Conservation (phyloP, 2,329 filamentous ascomycete genomes). For the Phaeomoniella chlamydospora region DNA sequence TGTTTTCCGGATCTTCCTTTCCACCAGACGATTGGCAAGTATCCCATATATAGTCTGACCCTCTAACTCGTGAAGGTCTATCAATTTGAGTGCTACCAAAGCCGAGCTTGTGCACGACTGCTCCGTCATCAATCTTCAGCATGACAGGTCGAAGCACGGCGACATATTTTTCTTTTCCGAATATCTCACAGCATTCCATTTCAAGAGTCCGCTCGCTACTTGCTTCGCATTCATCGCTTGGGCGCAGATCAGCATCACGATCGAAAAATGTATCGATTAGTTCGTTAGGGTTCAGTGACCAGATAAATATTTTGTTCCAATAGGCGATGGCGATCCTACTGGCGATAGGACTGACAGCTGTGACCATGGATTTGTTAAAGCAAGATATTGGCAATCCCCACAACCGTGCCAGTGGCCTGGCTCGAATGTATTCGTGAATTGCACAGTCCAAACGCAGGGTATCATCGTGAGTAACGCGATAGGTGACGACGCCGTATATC, state of each 20-base stretch:
- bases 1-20: background rate
- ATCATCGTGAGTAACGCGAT: too few relatives aligned
- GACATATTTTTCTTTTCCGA: conserved; percentile 5
- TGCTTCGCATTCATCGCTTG: background rate
- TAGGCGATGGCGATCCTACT: conserved; percentile 25
- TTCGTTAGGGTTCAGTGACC: conserved; percentile 21
- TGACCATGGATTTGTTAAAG: conserved; percentile 20
- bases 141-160: conserved; percentile 8
- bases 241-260: conserved; percentile 1
- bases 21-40: background rate
- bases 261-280: conserved; percentile 17
- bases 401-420: conserved; percentile 21
- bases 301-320: conserved; percentile 26
- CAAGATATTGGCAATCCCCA: conserved; percentile 18
- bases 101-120: conserved; percentile 7
- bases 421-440: too few relatives aligned
- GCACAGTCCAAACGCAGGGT: conserved; percentile 3
- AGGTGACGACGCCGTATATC: too few relatives aligned
- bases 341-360: conserved; percentile 14
- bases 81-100: background rate
- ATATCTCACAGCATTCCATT: conserved; percentile 2
- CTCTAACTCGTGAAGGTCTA: background rate
- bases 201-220: background rate
- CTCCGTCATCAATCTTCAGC: conserved; percentile 7
- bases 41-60: background rate